Evolutionary conservation across 169 alveolate genomes (phyloP).

Genomic region (Plasmodium blacklocki): DNA sequence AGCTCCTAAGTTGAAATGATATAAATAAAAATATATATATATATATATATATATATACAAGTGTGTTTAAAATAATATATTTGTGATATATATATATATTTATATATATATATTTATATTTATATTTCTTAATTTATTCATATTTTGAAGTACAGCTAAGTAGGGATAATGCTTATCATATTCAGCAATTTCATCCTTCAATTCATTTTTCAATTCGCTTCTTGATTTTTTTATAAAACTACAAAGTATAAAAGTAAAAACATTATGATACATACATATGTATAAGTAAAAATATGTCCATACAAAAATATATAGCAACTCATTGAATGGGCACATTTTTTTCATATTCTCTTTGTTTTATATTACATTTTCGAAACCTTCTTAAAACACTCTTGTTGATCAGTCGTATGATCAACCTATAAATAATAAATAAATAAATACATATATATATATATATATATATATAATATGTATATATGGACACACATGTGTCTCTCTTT

Average conservation of each 20-base stretch:
- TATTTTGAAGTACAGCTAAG: neutral
- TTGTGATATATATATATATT: constrained; percentile 7
- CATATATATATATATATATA: neutral
- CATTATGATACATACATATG: neutral
- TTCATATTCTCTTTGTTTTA: neutral
- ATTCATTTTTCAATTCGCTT: constrained; percentile 15
- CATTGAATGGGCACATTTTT: neutral
- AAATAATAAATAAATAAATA: neutral
- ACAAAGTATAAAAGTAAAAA: neutral
- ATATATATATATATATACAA: constrained; percentile 2
- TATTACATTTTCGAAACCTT: constrained; percentile 60
- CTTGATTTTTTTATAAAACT: constrained; percentile 49
- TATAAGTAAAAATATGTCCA: neutral
- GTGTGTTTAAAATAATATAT: neutral
- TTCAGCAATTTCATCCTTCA: constrained; percentile 59
- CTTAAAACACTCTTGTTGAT: constrained; percentile 56
- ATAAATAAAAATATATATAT: neutral
- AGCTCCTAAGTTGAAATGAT: constrained; percentile 9
- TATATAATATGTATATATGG: neutral
- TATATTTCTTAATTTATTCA: neutral
- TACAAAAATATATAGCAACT: neutral
- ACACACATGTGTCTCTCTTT: neutral
- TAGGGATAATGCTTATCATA: constrained; percentile 44
- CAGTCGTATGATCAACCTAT: constrained; percentile 31
- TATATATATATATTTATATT: neutral